Evolutionary conservation across 2,329 filamentous ascomycete species (phyloP), one percentile per base, ranked within the genome.

Genomic region (Macroventuria anomochaeta): DNA sequence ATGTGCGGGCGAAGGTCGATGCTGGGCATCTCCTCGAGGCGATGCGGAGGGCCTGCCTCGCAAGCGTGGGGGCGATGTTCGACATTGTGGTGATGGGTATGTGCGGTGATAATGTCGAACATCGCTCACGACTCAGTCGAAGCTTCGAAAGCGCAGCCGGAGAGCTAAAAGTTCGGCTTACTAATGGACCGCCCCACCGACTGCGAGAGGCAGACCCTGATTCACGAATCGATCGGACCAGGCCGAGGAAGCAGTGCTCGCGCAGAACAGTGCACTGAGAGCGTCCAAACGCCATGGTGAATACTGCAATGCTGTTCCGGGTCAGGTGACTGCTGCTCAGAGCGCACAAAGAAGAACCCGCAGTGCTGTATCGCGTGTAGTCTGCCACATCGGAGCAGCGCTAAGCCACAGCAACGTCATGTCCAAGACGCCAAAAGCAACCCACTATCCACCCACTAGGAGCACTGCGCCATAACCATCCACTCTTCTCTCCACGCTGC

Each of bases 21-120:
- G 74, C 70, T 11, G 80, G 75, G 34, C 81, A 73, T 29, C 81
- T 79, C 58, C 83, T 79, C 56, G 80, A 77, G 64, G 80, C 84
- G 69, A 80, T 77, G 64, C 81, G 79, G 53, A 90, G 86, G 65
- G 88, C 89, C 82, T 92, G 89, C 80, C 90, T 88, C 77, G 91
- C 80, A 67, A 87, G 84, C 70, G 83, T 82, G 56, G 89, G 86
- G 76, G 88, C 83, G 43, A 79, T 67, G 55, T 74, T 69, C 23
- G 79, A 75, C 79, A 82, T 82, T 67, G 57, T 58, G 63, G 31
- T 46, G 62, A 37, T 52, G 60, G 43, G 46, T 13, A 43, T 55
- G 41, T 44, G 49, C 26, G 26, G 18, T 37, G 34, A 29, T 29
- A 21, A 10, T 7, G 42, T 18, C 7, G 41, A 29, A 26, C 4